phyloP scores from a whole-genome alignment of 805 yeast genomes.

The Zygotorulaspora danielsina region DNA sequence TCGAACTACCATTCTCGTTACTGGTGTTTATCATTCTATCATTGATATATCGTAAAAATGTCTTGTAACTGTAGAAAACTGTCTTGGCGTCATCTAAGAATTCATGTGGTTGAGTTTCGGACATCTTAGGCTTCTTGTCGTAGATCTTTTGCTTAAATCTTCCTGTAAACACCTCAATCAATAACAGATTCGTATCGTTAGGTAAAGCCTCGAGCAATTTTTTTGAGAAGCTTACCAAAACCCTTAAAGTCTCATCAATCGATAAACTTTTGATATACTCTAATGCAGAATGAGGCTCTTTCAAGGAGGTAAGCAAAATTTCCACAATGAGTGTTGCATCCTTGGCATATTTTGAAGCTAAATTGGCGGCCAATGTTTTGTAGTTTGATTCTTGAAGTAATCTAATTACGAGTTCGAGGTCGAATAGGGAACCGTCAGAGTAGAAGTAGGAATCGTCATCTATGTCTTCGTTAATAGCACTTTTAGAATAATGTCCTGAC shows the following conservation, averaged over 20 bases:
- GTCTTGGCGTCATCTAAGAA: slow-evolving; percentile 19
- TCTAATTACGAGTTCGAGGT: slow-evolving; percentile 60
- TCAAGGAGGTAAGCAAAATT: slow-evolving; percentile 62
- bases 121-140: slow-evolving; percentile 7
- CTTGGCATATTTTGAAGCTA: slow-evolving; percentile 61
- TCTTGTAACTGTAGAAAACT: slow-evolving; percentile 51
- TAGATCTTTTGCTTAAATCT: slow-evolving; percentile 50
- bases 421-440: slow-evolving; percentile 42
- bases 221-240: slow-evolving; percentile 64
- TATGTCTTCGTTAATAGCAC: slow-evolving; percentile 32
- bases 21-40: slow-evolving; percentile 24
- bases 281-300: slow-evolving; percentile 57
- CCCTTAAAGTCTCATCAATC: slow-evolving; percentile 71
- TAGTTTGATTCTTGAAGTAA: slow-evolving; percentile 72
- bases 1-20: slow-evolving; percentile 8
- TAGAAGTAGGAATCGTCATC: slow-evolving; percentile 38
- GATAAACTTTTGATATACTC: slow-evolving; percentile 62
- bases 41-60: slow-evolving; percentile 55
- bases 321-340: slow-evolving; percentile 74
- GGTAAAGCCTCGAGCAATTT: slow-evolving; percentile 63
- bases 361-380: slow-evolving; percentile 57
- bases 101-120: slow-evolving; percentile 3
- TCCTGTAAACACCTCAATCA: slow-evolving; percentile 88
- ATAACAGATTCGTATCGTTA: slow-evolving; percentile 71
- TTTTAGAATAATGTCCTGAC: slow-evolving; percentile 24